phyloP scores from a whole-genome alignment of 2,329 filamentous ascomycete genomes.

The Colletotrichum noveboracense region DNA sequence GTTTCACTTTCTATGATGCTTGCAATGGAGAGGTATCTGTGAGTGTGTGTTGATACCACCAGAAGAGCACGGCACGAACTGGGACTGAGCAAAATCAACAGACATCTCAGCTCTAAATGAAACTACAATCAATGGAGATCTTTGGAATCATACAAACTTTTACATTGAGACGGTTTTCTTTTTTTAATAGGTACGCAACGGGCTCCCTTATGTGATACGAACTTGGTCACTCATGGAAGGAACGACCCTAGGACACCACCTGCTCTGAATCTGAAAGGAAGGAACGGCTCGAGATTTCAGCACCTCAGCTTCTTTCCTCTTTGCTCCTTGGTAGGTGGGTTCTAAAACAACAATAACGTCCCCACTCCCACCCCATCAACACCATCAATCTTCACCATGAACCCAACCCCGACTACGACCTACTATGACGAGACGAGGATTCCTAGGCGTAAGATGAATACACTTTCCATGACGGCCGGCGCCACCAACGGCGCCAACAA shows the following conservation, averaged over 20 bases:
- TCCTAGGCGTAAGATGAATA: not conserved
- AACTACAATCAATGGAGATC: not conserved
- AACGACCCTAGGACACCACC: not conserved
- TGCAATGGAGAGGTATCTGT: not conserved
- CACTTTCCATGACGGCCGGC: not conserved
- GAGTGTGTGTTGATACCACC: not conserved
- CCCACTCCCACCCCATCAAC: no score
- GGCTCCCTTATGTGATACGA: rapidly evolving
- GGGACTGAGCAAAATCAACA: rapidly evolving
- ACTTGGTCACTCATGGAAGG: not conserved
- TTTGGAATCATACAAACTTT: rapidly evolving
- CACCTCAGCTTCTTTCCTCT: not conserved
- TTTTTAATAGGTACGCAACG: no score
- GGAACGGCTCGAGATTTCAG: not conserved
- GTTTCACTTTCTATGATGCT: not conserved
- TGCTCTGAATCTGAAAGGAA: not conserved
- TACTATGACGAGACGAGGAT: not conserved
- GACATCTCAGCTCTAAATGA: rapidly evolving
- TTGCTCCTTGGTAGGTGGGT: no score
- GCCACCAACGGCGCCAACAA: not conserved
- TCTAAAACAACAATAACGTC: not conserved
- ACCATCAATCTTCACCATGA: not conserved
- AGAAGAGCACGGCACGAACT: not conserved
- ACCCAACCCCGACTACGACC: not conserved
- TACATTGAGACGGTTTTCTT: no score